Percentiles rank a stretch among this genome's conserved stretches.
Conservation (phyloP, 371 early-diverging fungal genomes). For the Mortierella sp. region DNA sequence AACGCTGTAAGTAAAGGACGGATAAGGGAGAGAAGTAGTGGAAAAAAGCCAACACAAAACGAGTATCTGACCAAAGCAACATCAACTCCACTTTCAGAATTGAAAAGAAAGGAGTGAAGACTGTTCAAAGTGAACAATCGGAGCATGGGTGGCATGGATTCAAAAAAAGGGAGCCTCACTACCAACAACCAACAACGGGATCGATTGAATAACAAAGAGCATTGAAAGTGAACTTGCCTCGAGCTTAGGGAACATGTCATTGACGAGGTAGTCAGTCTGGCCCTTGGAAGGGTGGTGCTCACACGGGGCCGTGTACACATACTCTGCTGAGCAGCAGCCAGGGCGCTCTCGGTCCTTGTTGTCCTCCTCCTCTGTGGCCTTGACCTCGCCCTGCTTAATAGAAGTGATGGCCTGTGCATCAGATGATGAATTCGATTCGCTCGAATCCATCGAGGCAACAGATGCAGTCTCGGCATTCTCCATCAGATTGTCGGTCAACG, state of each 20-base stretch:
- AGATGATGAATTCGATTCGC: background rate
- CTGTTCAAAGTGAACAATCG: background rate
- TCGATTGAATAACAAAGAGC: background rate
- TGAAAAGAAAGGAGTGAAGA: background rate
- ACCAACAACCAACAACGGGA: background rate
- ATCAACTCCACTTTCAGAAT: background rate
- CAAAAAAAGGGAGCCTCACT: background rate
- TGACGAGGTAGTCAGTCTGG: slow-evolving; percentile 56
- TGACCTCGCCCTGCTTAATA: background rate
- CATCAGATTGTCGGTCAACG: background rate
- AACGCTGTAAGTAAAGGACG: background rate
- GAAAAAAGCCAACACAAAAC: background rate
- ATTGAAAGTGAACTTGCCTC: slow-evolving; percentile 32
- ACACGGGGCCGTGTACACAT: slow-evolving; percentile 58
- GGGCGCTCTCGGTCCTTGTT: background rate
- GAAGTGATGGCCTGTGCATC: slow-evolving; percentile 3
- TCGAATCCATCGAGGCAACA: slow-evolving; percentile 4
- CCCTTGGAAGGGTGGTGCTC: slow-evolving; percentile 58
- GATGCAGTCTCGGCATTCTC: slow-evolving; percentile 6
- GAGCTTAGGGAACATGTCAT: slow-evolving; percentile 57
- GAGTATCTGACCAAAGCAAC: background rate
- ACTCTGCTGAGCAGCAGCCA: slow-evolving; percentile 34
- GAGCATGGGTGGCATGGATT: background rate
- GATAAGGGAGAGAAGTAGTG: background rate
- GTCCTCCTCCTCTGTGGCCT: background rate